Percentiles rank a stretch among this genome's conserved stretches.
phyloP scores from a whole-genome alignment of 1,284 basidiomycete genomes.

The Melampsora larici-populina region DNA sequence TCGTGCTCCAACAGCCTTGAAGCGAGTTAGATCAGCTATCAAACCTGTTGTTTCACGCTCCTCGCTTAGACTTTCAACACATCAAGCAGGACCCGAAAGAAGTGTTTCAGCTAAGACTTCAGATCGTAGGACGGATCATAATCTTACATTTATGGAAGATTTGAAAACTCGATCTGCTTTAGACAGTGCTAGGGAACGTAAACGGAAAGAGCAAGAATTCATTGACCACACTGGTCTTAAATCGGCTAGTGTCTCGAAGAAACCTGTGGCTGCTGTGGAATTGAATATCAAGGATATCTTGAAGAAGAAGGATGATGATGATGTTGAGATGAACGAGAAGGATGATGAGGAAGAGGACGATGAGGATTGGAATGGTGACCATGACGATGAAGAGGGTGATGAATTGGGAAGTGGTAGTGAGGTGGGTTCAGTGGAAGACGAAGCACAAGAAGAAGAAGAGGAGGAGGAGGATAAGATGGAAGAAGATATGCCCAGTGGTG shows the following conservation, averaged over 20 bases:
- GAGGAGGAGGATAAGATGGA: conserved; percentile 7
- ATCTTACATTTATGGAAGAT: not conserved
- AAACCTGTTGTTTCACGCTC: not conserved
- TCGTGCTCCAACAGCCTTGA: not conserved
- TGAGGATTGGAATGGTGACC: conserved; percentile 6
- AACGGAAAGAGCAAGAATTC: conserved; percentile 23
- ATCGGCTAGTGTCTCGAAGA: conserved; percentile 3
- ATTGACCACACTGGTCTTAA: conserved; percentile 15
- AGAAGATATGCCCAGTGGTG: not conserved
- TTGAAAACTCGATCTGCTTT: conserved; percentile 15
- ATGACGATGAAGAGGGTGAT: conserved; percentile 8
- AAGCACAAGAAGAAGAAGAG: conserved; percentile 10
- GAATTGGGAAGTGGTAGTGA: conserved; percentile 32
- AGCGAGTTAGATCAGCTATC: not conserved
- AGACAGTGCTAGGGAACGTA: conserved; percentile 3
- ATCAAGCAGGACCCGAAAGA: not conserved
- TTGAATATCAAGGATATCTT: conserved; percentile 16
- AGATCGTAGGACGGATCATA: too few species aligned
- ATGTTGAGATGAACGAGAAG: not conserved
- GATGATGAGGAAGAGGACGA: not conserved
- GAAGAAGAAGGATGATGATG: not conserved
- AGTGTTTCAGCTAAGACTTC: not conserved
- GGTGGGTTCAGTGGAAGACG: not conserved
- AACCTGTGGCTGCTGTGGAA: not conserved
- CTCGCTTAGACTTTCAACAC: conserved; percentile 5